Evolutionary conservation across 1,284 basidiomycete genomes (phyloP).

Genomic region (Entoloma clypeatum): DNA sequence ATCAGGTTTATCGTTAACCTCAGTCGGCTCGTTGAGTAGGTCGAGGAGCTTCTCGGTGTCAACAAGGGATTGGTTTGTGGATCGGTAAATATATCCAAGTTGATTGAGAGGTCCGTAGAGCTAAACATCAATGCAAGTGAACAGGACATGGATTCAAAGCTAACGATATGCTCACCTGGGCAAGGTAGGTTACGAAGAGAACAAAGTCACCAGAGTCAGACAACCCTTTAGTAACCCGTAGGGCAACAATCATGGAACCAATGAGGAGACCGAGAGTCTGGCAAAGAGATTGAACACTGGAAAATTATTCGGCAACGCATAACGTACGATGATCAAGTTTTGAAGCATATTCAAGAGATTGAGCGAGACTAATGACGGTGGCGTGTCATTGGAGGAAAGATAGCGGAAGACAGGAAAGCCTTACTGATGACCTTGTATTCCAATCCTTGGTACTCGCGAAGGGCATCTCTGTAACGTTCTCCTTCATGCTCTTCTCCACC

Average conservation of each 20-base stretch:
- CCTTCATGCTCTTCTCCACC: constrained; percentile 79
- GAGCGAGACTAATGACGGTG: constrained; percentile 49
- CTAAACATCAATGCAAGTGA: constrained; percentile 30
- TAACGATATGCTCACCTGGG: constrained; percentile 48
- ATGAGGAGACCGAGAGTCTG: constrained; percentile 73
- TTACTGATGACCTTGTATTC: constrained; percentile 73
- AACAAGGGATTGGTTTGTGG: constrained; percentile 70
- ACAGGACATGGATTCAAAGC: not conserved
- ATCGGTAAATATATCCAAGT: constrained; percentile 70
- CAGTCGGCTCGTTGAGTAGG: constrained; percentile 72
- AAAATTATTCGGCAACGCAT: not conserved
- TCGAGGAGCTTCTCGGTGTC: constrained; percentile 78
- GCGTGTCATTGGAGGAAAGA: constrained; percentile 11
- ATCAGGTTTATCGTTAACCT: constrained; percentile 77
- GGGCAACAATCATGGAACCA: constrained; percentile 74
- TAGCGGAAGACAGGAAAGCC: constrained; percentile 23
- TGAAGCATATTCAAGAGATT: constrained; percentile 74
- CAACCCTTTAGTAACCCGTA: constrained; percentile 52
- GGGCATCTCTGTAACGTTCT: constrained; percentile 67
- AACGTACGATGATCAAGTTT: constrained; percentile 71
- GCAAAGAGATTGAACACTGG: constrained; percentile 10
- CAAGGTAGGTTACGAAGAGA: constrained; percentile 76
- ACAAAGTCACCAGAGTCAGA: constrained; percentile 61
- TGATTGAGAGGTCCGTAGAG: constrained; percentile 72
- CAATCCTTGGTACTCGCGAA: constrained; percentile 71